phyloP scores from a whole-genome alignment of 345 rosid species.

The Murraya paniculata region DNA sequence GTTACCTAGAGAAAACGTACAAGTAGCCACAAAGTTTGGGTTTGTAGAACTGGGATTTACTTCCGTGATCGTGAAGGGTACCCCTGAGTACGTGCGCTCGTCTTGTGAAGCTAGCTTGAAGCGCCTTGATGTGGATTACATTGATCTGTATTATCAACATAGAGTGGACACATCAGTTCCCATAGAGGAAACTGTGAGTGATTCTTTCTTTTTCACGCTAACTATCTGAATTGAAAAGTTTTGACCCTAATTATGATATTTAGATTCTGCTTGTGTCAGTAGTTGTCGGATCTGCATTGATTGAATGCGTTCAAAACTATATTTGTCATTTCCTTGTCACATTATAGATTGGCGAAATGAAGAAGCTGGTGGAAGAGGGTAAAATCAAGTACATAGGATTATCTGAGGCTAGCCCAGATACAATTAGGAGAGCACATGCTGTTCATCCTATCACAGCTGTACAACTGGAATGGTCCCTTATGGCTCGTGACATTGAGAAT shows the following conservation, averaged over 20 bases:
- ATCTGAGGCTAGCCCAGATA: slow-evolving; percentile 15
- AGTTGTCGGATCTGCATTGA: too few species aligned
- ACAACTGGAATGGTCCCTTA: slow-evolving; percentile 24
- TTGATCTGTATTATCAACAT: slow-evolving; percentile 39
- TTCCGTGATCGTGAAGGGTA: slow-evolving; percentile 8
- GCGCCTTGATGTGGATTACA: slow-evolving; percentile 34
- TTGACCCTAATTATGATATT: neutral
- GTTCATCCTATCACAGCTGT: slow-evolving; percentile 23
- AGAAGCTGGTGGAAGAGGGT: too few species aligned
- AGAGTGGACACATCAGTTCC: slow-evolving; percentile 27
- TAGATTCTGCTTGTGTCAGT: neutral
- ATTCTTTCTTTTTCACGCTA: neutral
- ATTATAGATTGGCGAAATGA: too few species aligned
- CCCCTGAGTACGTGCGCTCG: slow-evolving; percentile 27
- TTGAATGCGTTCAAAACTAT: too few species aligned
- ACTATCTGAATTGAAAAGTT: neutral
- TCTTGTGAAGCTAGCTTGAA: slow-evolving; percentile 35
- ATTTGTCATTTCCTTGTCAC: too few species aligned
- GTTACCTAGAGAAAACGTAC: slow-evolving; percentile 34
- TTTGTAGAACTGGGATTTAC: neutral
- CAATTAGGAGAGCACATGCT: slow-evolving; percentile 21
- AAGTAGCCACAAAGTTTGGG: slow-evolving; percentile 40
- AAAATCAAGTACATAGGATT: neutral
- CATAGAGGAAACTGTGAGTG: slow-evolving; percentile 37
- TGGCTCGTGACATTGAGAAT: slow-evolving; percentile 20